A percentile compares a stretch with the other conserved stretches of the same genome.
phyloP scores from a whole-genome alignment of 306 rosid genomes.

The Rubus parviflorus region DNA sequence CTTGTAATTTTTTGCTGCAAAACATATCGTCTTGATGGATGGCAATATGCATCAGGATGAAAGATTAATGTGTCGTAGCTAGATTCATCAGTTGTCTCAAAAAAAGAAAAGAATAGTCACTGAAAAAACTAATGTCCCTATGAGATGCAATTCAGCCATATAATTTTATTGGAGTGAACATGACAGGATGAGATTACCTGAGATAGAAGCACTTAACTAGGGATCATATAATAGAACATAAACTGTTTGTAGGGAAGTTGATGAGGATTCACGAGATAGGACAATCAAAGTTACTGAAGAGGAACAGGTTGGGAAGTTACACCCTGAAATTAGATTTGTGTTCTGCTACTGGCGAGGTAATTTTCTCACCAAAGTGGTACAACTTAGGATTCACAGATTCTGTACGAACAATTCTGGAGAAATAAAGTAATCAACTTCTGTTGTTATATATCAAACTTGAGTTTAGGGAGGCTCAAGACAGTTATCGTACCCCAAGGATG shows the following conservation, averaged over 20 bases:
- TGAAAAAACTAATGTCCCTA: neutral
- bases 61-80: too few species aligned
- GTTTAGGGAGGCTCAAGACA: neutral
- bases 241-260: neutral
- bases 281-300: neutral
- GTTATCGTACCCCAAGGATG: neutral
- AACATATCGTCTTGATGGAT: neutral
- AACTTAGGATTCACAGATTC: neutral
- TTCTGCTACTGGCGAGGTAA: neutral
- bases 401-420: neutral
- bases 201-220: neutral
- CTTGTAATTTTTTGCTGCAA: neutral
- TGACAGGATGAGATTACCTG: neutral
- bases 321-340: neutral
- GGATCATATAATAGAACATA: neutral
- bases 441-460: neutral
- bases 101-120: neutral
- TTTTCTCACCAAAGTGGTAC: neutral
- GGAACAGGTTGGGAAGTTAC: neutral
- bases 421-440: neutral
- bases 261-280: neutral
- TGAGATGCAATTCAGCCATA: neutral
- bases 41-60: neutral
- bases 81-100: neutral
- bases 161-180: neutral